Conservation (phyloP, 2,329 filamentous ascomycete species). For the Neofusicoccum ribis region DNA sequence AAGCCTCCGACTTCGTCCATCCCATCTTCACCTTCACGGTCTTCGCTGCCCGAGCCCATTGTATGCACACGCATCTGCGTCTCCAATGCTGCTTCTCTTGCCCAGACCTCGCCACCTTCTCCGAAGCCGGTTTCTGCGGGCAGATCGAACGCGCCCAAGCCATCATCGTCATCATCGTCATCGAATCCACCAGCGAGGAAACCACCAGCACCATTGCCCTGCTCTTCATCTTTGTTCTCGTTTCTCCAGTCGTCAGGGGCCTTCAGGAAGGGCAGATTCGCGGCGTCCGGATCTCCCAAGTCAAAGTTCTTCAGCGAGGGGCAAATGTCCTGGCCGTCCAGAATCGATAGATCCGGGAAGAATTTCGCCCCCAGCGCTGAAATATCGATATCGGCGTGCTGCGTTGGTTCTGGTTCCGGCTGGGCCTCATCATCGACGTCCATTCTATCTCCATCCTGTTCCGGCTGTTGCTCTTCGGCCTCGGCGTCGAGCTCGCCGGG, state of each 20-base stretch:
- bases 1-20: conserved; percentile 56
- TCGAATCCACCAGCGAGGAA: conserved; percentile 81
- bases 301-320: conserved; percentile 94
- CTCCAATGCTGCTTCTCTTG: conserved; percentile 80
- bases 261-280: conserved; percentile 89
- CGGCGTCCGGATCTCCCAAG: conserved; percentile 79
- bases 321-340: conserved; percentile 90
- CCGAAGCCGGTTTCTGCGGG: conserved; percentile 78
- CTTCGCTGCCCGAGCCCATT: conserved; percentile 57
- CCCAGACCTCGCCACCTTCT: conserved; percentile 95
- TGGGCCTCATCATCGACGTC: conserved; percentile 28
- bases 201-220: conserved; percentile 69
- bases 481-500: conserved; percentile 43
- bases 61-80: conserved; percentile 82
- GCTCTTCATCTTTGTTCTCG: conserved; percentile 64
- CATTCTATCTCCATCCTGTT: conserved; percentile 44
- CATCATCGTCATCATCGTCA: conserved; percentile 68
- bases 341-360: conserved; percentile 74
- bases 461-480: conserved; percentile 32
- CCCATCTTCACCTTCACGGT: conserved; percentile 51
- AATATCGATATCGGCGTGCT: conserved; percentile 65
- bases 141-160: conserved; percentile 62
- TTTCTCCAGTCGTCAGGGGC: conserved; percentile 82
- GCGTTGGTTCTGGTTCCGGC: conserved; percentile 37
- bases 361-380: conserved; percentile 73